Evolutionary conservation across 2,329 filamentous ascomycete genomes (phyloP), one percentile per base, ranked within the genome.

Genomic region (Gremmenia infestans): DNA sequence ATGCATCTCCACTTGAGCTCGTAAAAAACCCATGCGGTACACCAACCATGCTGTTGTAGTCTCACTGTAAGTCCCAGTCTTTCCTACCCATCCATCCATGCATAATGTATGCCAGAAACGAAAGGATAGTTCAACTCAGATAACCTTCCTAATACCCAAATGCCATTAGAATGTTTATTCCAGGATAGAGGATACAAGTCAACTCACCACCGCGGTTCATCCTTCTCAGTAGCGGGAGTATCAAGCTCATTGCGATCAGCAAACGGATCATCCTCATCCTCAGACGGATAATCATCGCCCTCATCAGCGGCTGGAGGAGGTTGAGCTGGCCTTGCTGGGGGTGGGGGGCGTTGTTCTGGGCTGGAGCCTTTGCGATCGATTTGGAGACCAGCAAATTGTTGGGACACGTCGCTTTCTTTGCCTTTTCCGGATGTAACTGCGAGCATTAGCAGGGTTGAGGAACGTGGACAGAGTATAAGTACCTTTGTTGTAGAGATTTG

Each of bases 401-500:
- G 54, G 12, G 63, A 25, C 48, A 61, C 52, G 25, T 65, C 63
- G 39, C 57, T 58, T 45, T 65, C 62, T 25, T 67, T 69, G 15
- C 53, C 59, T 49, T 65, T 67, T 14, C 61, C 58, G 12, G 63
- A 47, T 37, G 61, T 54, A 32, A 65, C 65, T 66, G 51, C 15
- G 43, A 25, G 2, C 37, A 23, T 28, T 2, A 28, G 28, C 65
- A 54, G 63, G 64, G 32, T 42, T 5, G n/a, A 14, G 22, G 19
- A 14, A 12, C 19, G 22, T 17, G 28, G 19, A 17, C 23, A 25
- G 25, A 48, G 8, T 4, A 12, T 15, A 9, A 3, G n/a, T 75
- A 84, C 82, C n/a, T 4, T 45, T 83, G 63, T 81, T 76, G 63
- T 86, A 87, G 22, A 82, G 74, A 65, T 85, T 81, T 37, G 85